Base-by-base conservation (phyloP, 148 eudicot genomes). In the Rheum nobile region DNA sequence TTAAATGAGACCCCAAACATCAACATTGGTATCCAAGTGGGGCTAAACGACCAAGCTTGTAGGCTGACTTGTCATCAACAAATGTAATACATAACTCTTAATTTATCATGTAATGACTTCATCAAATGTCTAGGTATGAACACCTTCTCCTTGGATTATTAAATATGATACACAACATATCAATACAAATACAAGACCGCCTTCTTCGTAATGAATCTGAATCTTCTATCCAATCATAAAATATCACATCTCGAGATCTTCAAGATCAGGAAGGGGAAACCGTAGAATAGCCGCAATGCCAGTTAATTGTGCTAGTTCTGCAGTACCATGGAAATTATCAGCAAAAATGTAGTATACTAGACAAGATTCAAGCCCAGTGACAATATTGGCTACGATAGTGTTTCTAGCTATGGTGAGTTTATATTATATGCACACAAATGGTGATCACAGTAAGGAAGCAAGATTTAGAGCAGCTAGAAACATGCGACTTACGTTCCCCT, bases 201-300 rank as follows among this genome's bases (percentile, higher is more conserved):
- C 34, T 59, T 24, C 10, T 54, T 57, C 65, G 11, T 26, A 24
- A 8, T 22, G 12, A 24, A 55, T 22, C 63, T 55, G 31, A 26
- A 57, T 26, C 32, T 57, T 57, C 65, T 8, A 57, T 57, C 65
- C 34, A 57, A 14, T 14, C 67, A 22, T 59, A 12, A 6, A 41
- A 12, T 59, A 71, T 87, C 82, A 95, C 98, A 95, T 95, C 82
- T 95, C 98, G 19, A 91, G 86, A 76, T 95, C 98, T 65, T 95
- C 98, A 44, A 95, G 83, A 35, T 95, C 98, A 0, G 98, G 98
- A 59, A 95, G 83, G 35, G 98, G 98, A 43, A 95, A 95, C n/a
- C 97, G 98, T 73, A 95, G 90, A 73, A 91, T 90, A 43, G 98
- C 98, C 19, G 98, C 97, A 74, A 95, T 86, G 21, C 98, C 98